phyloP scores from a whole-genome alignment of 495 filamentous ascomycete species.

The Thozetella sp. region DNA sequence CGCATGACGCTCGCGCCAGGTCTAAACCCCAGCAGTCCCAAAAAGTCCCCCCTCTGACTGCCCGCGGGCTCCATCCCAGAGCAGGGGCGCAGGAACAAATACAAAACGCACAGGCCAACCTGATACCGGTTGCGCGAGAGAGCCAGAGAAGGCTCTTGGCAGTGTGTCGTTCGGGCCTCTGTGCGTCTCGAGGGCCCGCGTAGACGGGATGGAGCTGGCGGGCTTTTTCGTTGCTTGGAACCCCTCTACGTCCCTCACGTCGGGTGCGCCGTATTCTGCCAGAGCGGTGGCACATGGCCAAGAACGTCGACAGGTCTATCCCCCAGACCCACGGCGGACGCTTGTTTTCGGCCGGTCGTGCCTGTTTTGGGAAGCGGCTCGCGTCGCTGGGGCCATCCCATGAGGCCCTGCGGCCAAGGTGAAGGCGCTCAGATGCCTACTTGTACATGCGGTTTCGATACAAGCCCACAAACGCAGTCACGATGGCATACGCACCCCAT shows the following conservation, averaged over 20 bases:
- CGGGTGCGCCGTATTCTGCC: background rate
- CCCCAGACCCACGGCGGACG: background rate
- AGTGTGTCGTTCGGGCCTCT: background rate
- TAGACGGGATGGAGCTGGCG: background rate
- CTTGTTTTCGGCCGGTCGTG: background rate
- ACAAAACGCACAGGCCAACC: conserved; percentile 1
- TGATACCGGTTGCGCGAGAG: background rate
- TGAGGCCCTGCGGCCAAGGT: background rate
- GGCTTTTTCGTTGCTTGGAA: too few species aligned
- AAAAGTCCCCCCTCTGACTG: background rate
- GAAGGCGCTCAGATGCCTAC: background rate
- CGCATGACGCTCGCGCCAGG: background rate
- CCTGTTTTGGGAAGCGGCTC: background rate
- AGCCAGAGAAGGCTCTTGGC: background rate
- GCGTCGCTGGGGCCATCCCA: background rate
- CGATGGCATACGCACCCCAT: too few species aligned
- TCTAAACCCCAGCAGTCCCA: background rate
- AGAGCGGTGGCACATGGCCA: background rate
- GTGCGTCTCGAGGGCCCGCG: background rate
- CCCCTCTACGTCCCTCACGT: too few species aligned
- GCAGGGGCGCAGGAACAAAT: too few species aligned
- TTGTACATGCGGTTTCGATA: too few species aligned
- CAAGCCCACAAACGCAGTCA: too few species aligned
- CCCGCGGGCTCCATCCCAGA: background rate
- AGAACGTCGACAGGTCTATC: background rate